phyloP scores from a whole-genome alignment of 78 protist species.

The Dictyostelium purpureum region DNA sequence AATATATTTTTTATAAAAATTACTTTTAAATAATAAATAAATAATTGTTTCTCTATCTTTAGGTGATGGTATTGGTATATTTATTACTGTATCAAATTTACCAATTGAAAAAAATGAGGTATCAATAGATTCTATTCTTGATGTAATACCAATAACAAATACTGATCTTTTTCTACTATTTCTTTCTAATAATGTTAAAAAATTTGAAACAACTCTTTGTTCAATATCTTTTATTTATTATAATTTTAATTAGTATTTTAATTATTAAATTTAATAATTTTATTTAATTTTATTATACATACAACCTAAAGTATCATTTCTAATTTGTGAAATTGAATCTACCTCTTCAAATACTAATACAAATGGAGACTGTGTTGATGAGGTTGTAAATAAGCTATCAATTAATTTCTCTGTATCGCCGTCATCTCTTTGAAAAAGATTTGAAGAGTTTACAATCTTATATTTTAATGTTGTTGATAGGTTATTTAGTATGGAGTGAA shows the following conservation, averaged over 20 bases:
- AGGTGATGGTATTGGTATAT: slow-evolving; percentile 54
- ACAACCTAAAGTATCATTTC: slow-evolving; percentile 6
- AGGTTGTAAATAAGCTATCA: background rate
- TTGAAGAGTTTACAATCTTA: slow-evolving; percentile 24
- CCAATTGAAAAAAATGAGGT: slow-evolving; percentile 27
- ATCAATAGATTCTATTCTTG: slow-evolving; percentile 46
- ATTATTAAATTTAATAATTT: background rate
- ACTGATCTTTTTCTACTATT: slow-evolving; percentile 28
- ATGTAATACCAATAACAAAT: slow-evolving; percentile 53
- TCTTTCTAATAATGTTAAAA: slow-evolving; percentile 13
- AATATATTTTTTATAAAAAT: background rate
- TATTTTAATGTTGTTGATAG: background rate
- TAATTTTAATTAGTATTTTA: background rate
- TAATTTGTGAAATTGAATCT: slow-evolving; percentile 39
- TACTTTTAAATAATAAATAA: slow-evolving; percentile 28
- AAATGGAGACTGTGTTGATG: slow-evolving; percentile 6
- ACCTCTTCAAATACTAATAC: slow-evolving; percentile 67
- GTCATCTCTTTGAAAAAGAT: slow-evolving; percentile 64
- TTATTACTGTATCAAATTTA: slow-evolving; percentile 35
- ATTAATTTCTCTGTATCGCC: slow-evolving; percentile 56
- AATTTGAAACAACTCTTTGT: slow-evolving; percentile 40
- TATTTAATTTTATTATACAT: background rate
- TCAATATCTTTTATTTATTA: slow-evolving; percentile 4
- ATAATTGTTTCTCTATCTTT: slow-evolving; percentile 21
- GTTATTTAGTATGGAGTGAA: background rate